Evolutionary conservation across 129 eudicot genomes (phyloP), one percentile per base, ranked within the genome.

Genomic region (Artemisia tridentata): DNA sequence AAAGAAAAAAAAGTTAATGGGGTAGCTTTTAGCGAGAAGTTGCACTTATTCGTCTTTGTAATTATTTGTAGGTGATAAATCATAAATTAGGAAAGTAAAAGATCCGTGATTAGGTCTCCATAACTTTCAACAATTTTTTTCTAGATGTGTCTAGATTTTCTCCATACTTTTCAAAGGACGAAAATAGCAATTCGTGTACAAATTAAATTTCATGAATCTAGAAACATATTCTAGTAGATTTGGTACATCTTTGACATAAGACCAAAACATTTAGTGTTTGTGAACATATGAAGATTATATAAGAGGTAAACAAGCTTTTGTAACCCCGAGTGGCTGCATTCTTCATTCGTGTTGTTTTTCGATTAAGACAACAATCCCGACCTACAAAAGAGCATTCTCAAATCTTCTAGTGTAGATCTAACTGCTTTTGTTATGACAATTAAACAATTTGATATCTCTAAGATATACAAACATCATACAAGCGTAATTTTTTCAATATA

Each of bases 81-180:
- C 0, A 51, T 7, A 3, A 51, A 51, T 51, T 51, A 0, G 7
- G 7, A 51, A 16, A 4, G 20, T 16, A 16, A 15, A 15, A 6
- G 0, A 12, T 16, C n/a, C 23, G 2, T 5, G 2, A 18, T 41
- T 54, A 53, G 21, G 49, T 34, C 21, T 29, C 0, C 11, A 50
- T 53, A 29, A 20, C 55, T 65, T 20, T 43, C 48, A 21, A 54
- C 21, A 43, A 52, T 1, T 53, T 63, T 31, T 76, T 45, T 68
- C 80, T 69, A 76, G 57, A 77, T 48, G 63, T 70, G 64, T 63
- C 76, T 77, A 70, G 72, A 77, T 53, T 46, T 73, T 29, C 19
- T 29, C 73, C 61, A 63, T 51, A 5, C 18, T 41, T 70, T 70
- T 63, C 50, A 52, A 45, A 51, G 52, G 72, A 16, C 11, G 60